A percentile compares a stretch with the other conserved stretches of the same genome.
These are phyloP conservation scores for Arthrobotrys entomopaga DNA, from an alignment of 2,329 filamentous ascomycete genomes.

Conservation along the genomic window DNA sequence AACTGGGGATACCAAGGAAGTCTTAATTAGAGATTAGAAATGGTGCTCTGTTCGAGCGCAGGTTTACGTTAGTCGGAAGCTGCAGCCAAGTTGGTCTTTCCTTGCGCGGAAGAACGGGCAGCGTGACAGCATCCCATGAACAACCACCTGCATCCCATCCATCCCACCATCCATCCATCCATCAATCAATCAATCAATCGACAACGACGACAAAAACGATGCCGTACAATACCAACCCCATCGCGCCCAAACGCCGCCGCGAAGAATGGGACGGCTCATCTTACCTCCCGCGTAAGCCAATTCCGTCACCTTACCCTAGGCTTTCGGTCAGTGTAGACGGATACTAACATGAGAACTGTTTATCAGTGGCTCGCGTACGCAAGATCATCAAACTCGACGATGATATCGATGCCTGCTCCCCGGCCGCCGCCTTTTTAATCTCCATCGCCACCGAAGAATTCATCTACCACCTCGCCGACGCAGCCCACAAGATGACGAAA, in stretches of 20 bases:
- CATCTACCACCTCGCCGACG: constrained; percentile 86
- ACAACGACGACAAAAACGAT: too few relatives aligned
- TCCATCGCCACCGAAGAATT: constrained; percentile 97
- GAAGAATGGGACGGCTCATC: constrained; percentile 51
- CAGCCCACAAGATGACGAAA: constrained; percentile 87
- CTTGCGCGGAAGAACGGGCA: constrained; percentile 1
- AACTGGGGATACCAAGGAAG: too few relatives aligned
- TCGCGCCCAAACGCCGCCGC: constrained; percentile 39
- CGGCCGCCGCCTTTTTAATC: constrained; percentile 93
- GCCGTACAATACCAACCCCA: constrained; percentile 45
- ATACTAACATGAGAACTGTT: constrained; percentile 1
- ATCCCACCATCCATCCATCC: too few relatives aligned
- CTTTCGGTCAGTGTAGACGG: neutral
- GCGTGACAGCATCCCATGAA: constrained; percentile 26
- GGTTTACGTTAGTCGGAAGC: neutral
- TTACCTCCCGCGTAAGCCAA: constrained; percentile 45
- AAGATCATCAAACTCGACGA: constrained; percentile 92
- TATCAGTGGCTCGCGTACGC: constrained; percentile 87
- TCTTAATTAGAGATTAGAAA: too few relatives aligned
- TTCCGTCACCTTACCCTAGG: too few relatives aligned
- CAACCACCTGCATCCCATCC: neutral
- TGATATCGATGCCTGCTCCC: constrained; percentile 85
- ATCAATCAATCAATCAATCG: neutral
- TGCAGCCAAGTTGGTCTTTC: constrained; percentile 25
- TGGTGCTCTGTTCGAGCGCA: constrained; percentile 1